Percentiles rank a stretch among this genome's conserved stretches.
Evolutionary conservation across 2,329 filamentous ascomycete species (phyloP).

Genomic region (Ascochyta lentis): DNA sequence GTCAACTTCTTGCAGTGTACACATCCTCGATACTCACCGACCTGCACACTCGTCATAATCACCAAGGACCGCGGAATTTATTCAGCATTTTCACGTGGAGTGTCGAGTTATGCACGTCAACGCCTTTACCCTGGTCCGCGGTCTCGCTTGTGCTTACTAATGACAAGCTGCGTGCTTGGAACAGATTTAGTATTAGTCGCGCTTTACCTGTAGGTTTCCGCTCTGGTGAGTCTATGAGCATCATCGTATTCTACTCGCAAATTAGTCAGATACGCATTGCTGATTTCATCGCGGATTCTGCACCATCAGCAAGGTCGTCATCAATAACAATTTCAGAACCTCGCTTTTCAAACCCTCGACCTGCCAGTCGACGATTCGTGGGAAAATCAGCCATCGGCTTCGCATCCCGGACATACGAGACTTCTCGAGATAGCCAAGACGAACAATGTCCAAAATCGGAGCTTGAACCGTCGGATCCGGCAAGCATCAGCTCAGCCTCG

Average conservation of each 20-base stretch:
- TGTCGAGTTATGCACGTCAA: neutral
- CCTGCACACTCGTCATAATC: neutral
- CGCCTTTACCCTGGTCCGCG: neutral
- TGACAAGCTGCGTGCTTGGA: conserved; percentile 3
- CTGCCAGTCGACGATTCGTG: neutral
- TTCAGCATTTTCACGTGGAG: neutral
- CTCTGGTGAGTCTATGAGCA: neutral
- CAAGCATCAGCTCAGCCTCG: neutral
- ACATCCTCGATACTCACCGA: neutral
- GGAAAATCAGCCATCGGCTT: neutral
- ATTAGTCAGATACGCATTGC: conserved; percentile 1
- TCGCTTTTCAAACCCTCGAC: neutral
- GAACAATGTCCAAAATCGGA: neutral
- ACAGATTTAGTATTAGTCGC: conserved; percentile 3
- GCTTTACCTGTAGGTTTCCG: conserved; percentile 6
- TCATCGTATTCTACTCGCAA: conserved; percentile 1
- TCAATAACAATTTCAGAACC: neutral
- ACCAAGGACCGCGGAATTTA: neutral
- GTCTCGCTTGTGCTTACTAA: conserved; percentile 14
- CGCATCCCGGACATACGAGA: neutral
- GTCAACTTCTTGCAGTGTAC: neutral
- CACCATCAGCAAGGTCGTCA: neutral
- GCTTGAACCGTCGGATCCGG: neutral
- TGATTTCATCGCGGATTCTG: neutral
- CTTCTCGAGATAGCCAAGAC: neutral